Evolutionary conservation across 495 filamentous ascomycete genomes (phyloP), one percentile per base, ranked within the genome.

Genomic region (Poronia punctata): DNA sequence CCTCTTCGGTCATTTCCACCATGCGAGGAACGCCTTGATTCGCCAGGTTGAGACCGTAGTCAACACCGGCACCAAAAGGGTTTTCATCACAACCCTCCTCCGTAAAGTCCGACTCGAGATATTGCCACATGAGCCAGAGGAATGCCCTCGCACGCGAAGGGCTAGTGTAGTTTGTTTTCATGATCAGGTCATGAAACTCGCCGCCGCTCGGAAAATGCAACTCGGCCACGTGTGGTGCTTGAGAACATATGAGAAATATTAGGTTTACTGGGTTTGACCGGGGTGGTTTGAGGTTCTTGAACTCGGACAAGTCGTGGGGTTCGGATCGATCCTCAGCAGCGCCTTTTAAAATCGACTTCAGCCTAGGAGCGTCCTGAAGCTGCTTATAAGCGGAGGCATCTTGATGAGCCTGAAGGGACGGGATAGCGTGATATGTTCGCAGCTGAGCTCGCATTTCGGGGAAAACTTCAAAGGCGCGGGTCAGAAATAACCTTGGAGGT

Each of bases 361-460:
- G 72, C 24, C 92, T 78, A 1, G 92, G 92, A 5, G 92, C 92
- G 68, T 98, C 92, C 60, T 98, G 92, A 6, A 98, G 73, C 57
- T 98, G 92, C 60, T 98, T 98, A 66, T 98, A 96, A 17, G 90
- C 86, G 48, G 90, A 89, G 11, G 88, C 84, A 50, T 97, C 92
- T 62, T 94, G 88, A 42, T 85, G 84, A 27, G 90, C 90, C 67
- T 98, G 92, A 4, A 98, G 71, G 1, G 86, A 95, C 9, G 92
- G 92, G 46, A 98, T 98, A 1, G 93, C 89, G 62, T 98, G 92
- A 66, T 97, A 98, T 38, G 92, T 98, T 59, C 92, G 85, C 23
- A 98, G 74, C 51, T 97, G 92, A 30, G 92, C 92, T 61, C 94
- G 87, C 92, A 98, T 98, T 64, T 98, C 92, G 19, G 93, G 92